A percentile compares a stretch with the other conserved stretches of the same genome.
These are phyloP conservation scores for Neonectria magnoliae DNA, from an alignment of 2,329 filamentous ascomycete species.

Conservation along the genomic window DNA sequence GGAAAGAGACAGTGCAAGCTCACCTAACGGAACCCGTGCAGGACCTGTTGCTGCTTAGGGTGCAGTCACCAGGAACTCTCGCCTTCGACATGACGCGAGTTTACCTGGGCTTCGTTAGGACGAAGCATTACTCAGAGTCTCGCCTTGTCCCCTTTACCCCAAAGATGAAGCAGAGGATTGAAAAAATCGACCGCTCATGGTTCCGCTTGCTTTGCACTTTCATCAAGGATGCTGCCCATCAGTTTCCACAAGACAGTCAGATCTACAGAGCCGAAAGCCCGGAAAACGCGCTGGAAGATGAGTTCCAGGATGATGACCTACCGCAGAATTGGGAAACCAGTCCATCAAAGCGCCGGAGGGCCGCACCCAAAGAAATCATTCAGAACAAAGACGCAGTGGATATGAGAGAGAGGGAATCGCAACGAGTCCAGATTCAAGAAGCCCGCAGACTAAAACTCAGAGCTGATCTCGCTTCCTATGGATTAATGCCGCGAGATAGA, in stretches of 20 bases:
- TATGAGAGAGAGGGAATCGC: slow-evolving; percentile 64
- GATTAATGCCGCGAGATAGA: slow-evolving; percentile 55
- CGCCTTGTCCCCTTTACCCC: slow-evolving; percentile 30
- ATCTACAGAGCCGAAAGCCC: slow-evolving; percentile 43
- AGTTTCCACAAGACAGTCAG: slow-evolving; percentile 47
- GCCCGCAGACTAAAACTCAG: slow-evolving; percentile 60
- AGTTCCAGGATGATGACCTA: slow-evolving; percentile 29
- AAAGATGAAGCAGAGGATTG: slow-evolving; percentile 33
- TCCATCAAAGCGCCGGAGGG: slow-evolving; percentile 34
- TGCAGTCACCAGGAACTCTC: slow-evolving; percentile 22
- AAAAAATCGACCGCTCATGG: slow-evolving; percentile 14
- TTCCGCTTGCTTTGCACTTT: slow-evolving; percentile 43
- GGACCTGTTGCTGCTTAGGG: slow-evolving; percentile 20
- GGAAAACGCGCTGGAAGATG: slow-evolving; percentile 24
- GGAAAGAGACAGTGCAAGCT: slow-evolving; percentile 28
- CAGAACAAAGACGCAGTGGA: slow-evolving; percentile 55
- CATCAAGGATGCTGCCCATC: slow-evolving; percentile 35
- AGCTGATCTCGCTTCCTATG: slow-evolving; percentile 56
- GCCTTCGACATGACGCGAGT: slow-evolving; percentile 46
- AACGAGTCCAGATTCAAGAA: slow-evolving; percentile 64
- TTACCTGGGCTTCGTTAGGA: slow-evolving; percentile 45
- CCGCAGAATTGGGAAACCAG: slow-evolving; percentile 25
- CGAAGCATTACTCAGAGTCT: slow-evolving; percentile 36
- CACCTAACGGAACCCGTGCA: slow-evolving; percentile 33
- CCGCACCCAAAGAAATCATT: slow-evolving; percentile 45